phyloP scores from a whole-genome alignment of 371 early-diverging fungal species.

The Mortierella sp. region DNA sequence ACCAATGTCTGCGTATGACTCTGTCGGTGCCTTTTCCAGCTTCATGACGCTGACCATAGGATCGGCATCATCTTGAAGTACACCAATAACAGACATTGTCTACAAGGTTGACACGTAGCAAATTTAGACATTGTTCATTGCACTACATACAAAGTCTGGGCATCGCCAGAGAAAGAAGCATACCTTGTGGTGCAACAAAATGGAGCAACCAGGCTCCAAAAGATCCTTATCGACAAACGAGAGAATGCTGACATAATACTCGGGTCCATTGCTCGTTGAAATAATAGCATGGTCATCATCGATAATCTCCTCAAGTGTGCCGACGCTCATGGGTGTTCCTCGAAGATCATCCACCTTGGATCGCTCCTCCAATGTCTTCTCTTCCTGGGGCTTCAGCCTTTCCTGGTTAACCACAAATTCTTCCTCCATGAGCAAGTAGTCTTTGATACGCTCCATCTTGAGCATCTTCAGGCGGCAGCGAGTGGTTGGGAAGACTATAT shows the following conservation, averaged over 20 bases:
- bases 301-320: slow-evolving; percentile 99
- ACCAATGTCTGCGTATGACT: slow-evolving; percentile 99
- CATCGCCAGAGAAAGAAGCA: slow-evolving; percentile 43
- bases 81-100: slow-evolving; percentile 96
- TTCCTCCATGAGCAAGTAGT: slow-evolving; percentile 97
- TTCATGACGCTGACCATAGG: slow-evolving; percentile 99
- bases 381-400: slow-evolving; percentile 95
- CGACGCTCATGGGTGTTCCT: slow-evolving; percentile 99
- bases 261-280: slow-evolving; percentile 95
- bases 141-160: neutral
- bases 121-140: neutral
- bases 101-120: neutral
- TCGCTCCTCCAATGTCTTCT: slow-evolving; percentile 93
- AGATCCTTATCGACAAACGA: slow-evolving; percentile 99
- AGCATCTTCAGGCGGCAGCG: slow-evolving; percentile 97
- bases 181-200: slow-evolving; percentile 98
- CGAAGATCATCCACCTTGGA: slow-evolving; percentile 97
- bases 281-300: slow-evolving; percentile 99
- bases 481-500: slow-evolving; percentile 93
- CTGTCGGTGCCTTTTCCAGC: slow-evolving; percentile 99
- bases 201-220: slow-evolving; percentile 98
- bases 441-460: slow-evolving; percentile 97
- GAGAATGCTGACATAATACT: slow-evolving; percentile 98
- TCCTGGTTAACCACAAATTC: slow-evolving; percentile 99
- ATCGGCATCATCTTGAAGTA: slow-evolving; percentile 97